Conservation (phyloP, 805 yeast species). For the Ogataea ramenticola region DNA sequence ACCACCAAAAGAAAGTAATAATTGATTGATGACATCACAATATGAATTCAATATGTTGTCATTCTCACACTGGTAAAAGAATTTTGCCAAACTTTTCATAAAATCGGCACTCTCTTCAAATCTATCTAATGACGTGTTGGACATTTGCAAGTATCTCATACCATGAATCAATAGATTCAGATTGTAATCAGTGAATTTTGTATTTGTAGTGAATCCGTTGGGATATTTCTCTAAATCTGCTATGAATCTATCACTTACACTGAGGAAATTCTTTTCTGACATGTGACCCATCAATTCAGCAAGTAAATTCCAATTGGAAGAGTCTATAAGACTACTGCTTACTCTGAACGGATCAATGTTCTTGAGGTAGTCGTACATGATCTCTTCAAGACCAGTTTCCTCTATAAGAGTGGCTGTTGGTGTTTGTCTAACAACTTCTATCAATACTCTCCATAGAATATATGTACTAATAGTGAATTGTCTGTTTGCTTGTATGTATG, state of each 20-base stretch:
- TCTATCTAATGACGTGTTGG: conserved; percentile 78
- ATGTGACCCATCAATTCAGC: conserved; percentile 86
- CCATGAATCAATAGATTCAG: conserved; percentile 78
- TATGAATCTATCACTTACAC: conserved; percentile 89
- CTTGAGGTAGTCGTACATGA: conserved; percentile 82
- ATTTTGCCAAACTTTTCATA: conserved; percentile 76
- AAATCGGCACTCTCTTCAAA: conserved; percentile 95
- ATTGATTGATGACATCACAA: conserved; percentile 71
- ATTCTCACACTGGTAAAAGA: conserved; percentile 60
- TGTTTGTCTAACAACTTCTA: conserved; percentile 87
- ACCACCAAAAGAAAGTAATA: conserved; percentile 78
- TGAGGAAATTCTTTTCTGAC: conserved; percentile 76
- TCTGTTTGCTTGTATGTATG: conserved; percentile 78
- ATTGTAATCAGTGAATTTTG: conserved; percentile 41
- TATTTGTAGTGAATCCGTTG: conserved; percentile 30
- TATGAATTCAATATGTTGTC: conserved; percentile 67
- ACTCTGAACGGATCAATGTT: conserved; percentile 75
- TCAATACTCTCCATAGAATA: conserved; percentile 82
- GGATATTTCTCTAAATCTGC: conserved; percentile 88
- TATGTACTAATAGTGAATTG: conserved; percentile 82
- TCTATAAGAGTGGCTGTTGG: conserved; percentile 68
- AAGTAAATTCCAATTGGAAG: conserved; percentile 90
- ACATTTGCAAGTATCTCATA: conserved; percentile 76
- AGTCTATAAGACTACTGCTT: conserved; percentile 64
- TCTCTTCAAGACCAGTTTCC: conserved; percentile 82